phyloP scores from a whole-genome alignment of 208 protist species.

The Leptomonas pyrrhocoris region DNA sequence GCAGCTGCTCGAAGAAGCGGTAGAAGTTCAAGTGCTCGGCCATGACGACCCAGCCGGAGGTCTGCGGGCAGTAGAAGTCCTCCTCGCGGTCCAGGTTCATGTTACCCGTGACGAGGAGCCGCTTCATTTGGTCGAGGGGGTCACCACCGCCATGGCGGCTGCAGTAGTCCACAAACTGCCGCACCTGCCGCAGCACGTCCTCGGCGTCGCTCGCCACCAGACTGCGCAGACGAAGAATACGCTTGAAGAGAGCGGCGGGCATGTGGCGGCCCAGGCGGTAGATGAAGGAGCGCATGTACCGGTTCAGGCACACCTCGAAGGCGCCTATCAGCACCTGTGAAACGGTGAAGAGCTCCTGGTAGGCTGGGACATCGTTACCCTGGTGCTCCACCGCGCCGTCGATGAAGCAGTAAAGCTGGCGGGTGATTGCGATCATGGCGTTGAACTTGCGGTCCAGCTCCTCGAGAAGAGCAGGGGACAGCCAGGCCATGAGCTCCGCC shows the following conservation, averaged over 20 bases:
- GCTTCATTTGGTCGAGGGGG: constrained; percentile 57
- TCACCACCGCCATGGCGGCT: constrained; percentile 42
- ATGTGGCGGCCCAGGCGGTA: constrained; percentile 66
- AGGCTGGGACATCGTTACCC: constrained; percentile 95
- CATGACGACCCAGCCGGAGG: constrained; percentile 96
- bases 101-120: constrained; percentile 86
- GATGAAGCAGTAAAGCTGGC: constrained; percentile 95
- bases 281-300: constrained; percentile 54
- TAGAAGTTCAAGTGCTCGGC: constrained; percentile 99
- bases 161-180: constrained; percentile 61
- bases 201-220: constrained; percentile 20
- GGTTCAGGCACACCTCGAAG: constrained; percentile 90
- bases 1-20: constrained; percentile 99
- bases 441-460: constrained; percentile 96
- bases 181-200: constrained; percentile 56
- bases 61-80: constrained; percentile 91
- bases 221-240: constrained; percentile 41
- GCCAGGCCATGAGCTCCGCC: constrained; percentile 54
- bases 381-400: constrained; percentile 90
- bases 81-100: constrained; percentile 84
- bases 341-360: constrained; percentile 97
- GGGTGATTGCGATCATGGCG: constrained; percentile 93
- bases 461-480: constrained; percentile 56
- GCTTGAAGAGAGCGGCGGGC: constrained; percentile 55
- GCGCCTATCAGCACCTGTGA: constrained; percentile 93